A percentile compares a stretch with the other conserved stretches of the same genome.
Evolutionary conservation across 352 stramenopile species (phyloP).

Genomic region (Pythium chondricola): DNA sequence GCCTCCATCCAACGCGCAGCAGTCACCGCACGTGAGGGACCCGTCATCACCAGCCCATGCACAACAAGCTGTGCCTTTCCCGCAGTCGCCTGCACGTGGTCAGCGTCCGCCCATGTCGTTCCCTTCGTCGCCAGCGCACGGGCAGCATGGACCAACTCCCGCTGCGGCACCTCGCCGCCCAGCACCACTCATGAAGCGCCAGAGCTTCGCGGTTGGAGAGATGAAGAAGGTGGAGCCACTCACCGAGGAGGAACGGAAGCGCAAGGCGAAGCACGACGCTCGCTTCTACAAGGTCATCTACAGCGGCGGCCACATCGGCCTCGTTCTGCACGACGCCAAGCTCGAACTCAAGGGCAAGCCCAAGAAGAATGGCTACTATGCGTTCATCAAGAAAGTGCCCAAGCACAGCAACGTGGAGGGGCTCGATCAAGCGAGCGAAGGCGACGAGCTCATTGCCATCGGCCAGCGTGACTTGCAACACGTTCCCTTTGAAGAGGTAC

Average conservation of each 20-base stretch:
- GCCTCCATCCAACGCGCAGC: not conserved
- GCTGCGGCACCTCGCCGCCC: conserved; percentile 14
- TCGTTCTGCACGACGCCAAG: conserved; percentile 37
- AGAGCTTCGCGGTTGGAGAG: conserved; percentile 53
- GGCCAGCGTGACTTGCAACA: conserved; percentile 56
- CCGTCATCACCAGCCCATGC: conserved; percentile 1
- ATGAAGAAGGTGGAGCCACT: not conserved
- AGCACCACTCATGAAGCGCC: conserved; percentile 34
- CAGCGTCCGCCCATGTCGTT: conserved; percentile 2
- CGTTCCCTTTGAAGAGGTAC: conserved; percentile 54
- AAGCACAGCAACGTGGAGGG: conserved; percentile 36
- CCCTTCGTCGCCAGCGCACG: not conserved
- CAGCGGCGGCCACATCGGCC: conserved; percentile 28
- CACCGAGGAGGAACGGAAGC: conserved; percentile 11
- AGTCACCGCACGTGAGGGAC: not conserved
- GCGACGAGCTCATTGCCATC: conserved; percentile 72
- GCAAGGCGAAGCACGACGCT: conserved; percentile 28
- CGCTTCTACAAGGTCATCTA: conserved; percentile 69
- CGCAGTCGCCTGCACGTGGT: not conserved
- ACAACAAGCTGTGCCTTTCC: not conserved
- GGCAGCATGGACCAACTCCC: too few species aligned
- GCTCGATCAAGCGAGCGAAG: conserved; percentile 40
- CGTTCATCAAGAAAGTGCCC: conserved; percentile 49
- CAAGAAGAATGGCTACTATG: conserved; percentile 65
- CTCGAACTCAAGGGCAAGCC: conserved; percentile 44